These are phyloP conservation scores for Clarireedia homoeocarpa DNA, from an alignment of 2,329 filamentous ascomycete genomes.

Conservation along the genomic window DNA sequence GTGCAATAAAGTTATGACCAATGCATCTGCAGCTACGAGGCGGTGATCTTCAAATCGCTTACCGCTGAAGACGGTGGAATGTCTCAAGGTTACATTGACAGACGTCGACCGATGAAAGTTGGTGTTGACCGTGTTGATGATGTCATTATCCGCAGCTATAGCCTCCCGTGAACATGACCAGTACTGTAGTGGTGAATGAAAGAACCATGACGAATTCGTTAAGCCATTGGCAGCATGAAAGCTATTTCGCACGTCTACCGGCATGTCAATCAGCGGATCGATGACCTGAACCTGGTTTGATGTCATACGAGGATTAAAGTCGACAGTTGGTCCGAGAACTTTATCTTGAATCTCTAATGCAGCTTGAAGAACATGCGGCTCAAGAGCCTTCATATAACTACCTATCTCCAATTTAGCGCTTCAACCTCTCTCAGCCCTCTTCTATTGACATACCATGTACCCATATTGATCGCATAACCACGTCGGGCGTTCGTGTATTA, in stretches of 20 bases:
- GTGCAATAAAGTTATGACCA: conserved; percentile 72
- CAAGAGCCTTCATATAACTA: conserved; percentile 69
- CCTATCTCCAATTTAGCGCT: conserved; percentile 19
- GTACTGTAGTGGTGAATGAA: conserved; percentile 76
- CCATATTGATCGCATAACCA: conserved; percentile 79
- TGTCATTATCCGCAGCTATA: conserved; percentile 52
- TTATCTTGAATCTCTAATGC: conserved; percentile 64
- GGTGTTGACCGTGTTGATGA: conserved; percentile 62
- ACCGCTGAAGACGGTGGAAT: conserved; percentile 76
- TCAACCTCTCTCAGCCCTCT: neutral
- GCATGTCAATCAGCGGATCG: conserved; percentile 21
- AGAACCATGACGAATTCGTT: conserved; percentile 62
- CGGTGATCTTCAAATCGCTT: conserved; percentile 63
- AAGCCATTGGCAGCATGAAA: conserved; percentile 53
- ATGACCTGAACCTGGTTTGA: conserved; percentile 10
- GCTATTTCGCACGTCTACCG: conserved; percentile 38
- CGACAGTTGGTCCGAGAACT: conserved; percentile 52
- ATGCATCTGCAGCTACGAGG: conserved; percentile 64
- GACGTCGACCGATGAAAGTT: conserved; percentile 54
- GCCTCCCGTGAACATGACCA: conserved; percentile 60
- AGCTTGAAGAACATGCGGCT: conserved; percentile 54
- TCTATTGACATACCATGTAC: conserved; percentile 48
- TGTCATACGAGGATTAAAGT: conserved; percentile 43
- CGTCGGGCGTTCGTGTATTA: conserved; percentile 47
- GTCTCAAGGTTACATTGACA: conserved; percentile 66